Evolutionary conservation across 2,329 filamentous ascomycete species (phyloP).

Genomic region (Diplodia corticola): DNA sequence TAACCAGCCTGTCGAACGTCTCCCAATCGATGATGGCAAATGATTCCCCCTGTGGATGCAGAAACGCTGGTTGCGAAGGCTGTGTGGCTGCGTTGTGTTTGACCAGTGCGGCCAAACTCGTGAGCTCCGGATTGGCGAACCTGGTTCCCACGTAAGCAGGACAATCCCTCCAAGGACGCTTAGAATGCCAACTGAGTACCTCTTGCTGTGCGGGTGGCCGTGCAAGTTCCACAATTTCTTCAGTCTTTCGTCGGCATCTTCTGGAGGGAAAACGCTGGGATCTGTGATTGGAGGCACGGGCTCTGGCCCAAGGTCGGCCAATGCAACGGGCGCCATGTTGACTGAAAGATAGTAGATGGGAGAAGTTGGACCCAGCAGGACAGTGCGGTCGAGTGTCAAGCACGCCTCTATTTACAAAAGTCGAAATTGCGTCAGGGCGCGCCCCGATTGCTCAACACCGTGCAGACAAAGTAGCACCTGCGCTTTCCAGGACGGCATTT

Average conservation of each 20-base stretch:
- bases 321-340: slow-evolving; percentile 12
- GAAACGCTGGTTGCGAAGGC: slow-evolving; percentile 30
- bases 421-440: neutral
- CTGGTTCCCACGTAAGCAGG: slow-evolving; percentile 24
- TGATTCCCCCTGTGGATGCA: slow-evolving; percentile 27
- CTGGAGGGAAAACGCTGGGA: slow-evolving; percentile 30
- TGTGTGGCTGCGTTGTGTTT: slow-evolving; percentile 30
- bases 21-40: slow-evolving; percentile 33
- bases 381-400: neutral
- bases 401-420: neutral
- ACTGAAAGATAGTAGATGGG: neutral
- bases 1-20: slow-evolving; percentile 25
- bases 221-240: slow-evolving; percentile 36
- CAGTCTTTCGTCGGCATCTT: slow-evolving; percentile 28
- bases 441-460: neutral
- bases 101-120: slow-evolving; percentile 33
- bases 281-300: slow-evolving; percentile 20
- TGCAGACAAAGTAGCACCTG: neutral
- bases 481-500: neutral
- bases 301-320: neutral
- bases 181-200: neutral
- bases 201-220: slow-evolving; percentile 31
- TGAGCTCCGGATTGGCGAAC: slow-evolving; percentile 32
- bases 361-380: neutral
- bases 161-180: neutral